Conservation (phyloP, 2,329 filamentous ascomycete species). For the Fusarium marasasianum region DNA sequence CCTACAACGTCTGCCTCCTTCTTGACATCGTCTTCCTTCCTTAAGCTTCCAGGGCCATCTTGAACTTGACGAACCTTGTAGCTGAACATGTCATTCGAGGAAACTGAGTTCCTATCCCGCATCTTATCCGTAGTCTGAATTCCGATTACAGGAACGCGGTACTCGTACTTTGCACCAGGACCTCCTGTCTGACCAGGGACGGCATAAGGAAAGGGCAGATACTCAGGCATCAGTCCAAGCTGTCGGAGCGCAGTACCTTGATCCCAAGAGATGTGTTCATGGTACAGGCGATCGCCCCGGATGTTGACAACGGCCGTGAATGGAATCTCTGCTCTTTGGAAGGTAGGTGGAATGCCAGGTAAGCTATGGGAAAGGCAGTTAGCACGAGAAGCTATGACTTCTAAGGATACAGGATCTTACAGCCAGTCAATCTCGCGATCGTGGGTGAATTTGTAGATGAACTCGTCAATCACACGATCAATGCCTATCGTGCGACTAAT, state of each 20-base stretch:
- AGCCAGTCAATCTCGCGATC: constrained; percentile 72
- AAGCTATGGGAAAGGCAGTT: constrained; percentile 42
- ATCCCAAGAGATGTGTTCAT: constrained; percentile 76
- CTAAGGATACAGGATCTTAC: constrained; percentile 53
- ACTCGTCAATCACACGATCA: constrained; percentile 78
- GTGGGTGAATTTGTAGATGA: constrained; percentile 72
- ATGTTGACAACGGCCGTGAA: constrained; percentile 72
- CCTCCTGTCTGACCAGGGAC: constrained; percentile 48
- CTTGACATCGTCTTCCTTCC: background rate
- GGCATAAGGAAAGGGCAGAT: constrained; percentile 68
- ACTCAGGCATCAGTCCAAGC: constrained; percentile 65
- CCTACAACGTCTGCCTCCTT: background rate
- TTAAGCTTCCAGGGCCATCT: background rate
- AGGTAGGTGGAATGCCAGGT: constrained; percentile 65
- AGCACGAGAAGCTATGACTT: background rate
- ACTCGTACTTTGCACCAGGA: constrained; percentile 41
- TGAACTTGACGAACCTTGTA: background rate
- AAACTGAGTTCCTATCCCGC: constrained; percentile 42
- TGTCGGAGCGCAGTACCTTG: constrained; percentile 70
- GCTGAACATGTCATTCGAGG: constrained; percentile 46
- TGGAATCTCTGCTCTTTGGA: constrained; percentile 63
- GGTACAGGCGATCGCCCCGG: constrained; percentile 69
- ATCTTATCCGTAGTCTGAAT: constrained; percentile 46
- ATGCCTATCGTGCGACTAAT: constrained; percentile 76
- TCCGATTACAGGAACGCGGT: constrained; percentile 47